Evolutionary conservation across 805 yeast species (phyloP).

Genomic region (Saturnispora diversa): DNA sequence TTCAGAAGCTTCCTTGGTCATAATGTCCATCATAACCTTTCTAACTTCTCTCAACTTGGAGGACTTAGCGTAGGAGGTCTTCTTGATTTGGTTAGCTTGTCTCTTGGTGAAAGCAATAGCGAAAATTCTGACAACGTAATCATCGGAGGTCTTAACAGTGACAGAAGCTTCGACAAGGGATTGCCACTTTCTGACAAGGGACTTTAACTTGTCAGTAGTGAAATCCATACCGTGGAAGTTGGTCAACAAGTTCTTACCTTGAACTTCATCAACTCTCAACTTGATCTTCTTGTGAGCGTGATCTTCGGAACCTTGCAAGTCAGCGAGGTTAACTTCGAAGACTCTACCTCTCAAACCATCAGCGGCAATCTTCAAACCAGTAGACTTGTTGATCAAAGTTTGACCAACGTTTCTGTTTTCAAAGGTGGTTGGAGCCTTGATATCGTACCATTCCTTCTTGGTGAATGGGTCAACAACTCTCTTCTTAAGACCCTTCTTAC

Average conservation of each 20-base stretch:
- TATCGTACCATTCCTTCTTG: constrained; percentile 98
- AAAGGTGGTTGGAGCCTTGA: constrained; percentile 97
- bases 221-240: constrained; percentile 99
- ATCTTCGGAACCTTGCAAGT: constrained; percentile 97
- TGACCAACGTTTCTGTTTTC: constrained; percentile 98
- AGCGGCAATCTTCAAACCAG: constrained; percentile 96
- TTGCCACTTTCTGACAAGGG: constrained; percentile 98
- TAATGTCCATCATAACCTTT: constrained; percentile 93
- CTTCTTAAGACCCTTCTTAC: constrained; percentile 98
- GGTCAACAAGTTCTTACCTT: constrained; percentile 96
- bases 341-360: constrained; percentile 98
- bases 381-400: constrained; percentile 95
- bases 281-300: constrained; percentile 96
- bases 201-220: constrained; percentile 96
- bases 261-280: constrained; percentile 98
- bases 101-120: constrained; percentile 99
- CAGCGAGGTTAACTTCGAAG: constrained; percentile 92
- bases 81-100: constrained; percentile 93
- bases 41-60: constrained; percentile 96
- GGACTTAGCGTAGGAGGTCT: constrained; percentile 95
- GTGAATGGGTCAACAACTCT: constrained; percentile 99
- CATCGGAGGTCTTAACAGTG: constrained; percentile 96
- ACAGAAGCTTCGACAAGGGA: constrained; percentile 96
- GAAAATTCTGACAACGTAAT: constrained; percentile 91
- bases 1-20: constrained; percentile 92